These are phyloP conservation scores for Plicaturopsis crispa DNA, from an alignment of 768 basidiomycete species.

Conservation along the genomic window DNA sequence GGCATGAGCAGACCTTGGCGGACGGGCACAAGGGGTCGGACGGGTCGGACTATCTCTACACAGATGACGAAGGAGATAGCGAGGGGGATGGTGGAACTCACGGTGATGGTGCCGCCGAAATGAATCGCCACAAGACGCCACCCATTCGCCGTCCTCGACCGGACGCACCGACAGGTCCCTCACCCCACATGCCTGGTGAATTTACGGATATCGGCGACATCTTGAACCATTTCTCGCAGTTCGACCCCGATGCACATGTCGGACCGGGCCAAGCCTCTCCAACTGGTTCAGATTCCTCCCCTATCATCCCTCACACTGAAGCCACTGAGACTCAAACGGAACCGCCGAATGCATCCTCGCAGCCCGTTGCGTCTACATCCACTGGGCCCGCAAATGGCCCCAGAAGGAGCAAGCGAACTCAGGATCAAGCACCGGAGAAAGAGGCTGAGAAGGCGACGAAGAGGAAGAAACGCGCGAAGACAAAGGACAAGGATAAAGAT, in stretches of 20 bases:
- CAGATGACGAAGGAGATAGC: conserved; percentile 36
- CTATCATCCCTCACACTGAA: conserved; percentile 38
- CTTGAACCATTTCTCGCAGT: conserved; percentile 65
- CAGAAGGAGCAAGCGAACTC: not conserved
- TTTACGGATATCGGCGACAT: conserved; percentile 75
- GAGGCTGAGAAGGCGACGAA: conserved; percentile 19
- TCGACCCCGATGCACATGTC: conserved; percentile 48
- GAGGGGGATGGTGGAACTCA: conserved; percentile 30
- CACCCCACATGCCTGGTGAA: conserved; percentile 46
- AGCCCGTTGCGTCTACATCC: no score
- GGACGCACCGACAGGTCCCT: conserved; percentile 19
- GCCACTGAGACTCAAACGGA: conserved; percentile 14
- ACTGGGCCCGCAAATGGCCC: no score
- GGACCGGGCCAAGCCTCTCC: conserved; percentile 29
- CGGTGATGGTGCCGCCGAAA: not conserved
- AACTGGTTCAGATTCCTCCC: conserved; percentile 39
- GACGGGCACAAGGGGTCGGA: conserved; percentile 35
- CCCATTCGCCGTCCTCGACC: conserved; percentile 14
- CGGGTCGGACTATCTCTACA: conserved; percentile 50
- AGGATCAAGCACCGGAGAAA: conserved; percentile 10
- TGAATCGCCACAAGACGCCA: conserved; percentile 8
- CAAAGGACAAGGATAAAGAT: conserved; percentile 15
- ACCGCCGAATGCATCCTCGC: conserved; percentile 14
- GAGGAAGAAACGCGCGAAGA: conserved; percentile 20
- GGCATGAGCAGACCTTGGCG: conserved; percentile 20